A percentile compares a stretch with the other conserved stretches of the same genome.
Evolutionary conservation across 2,329 filamentous ascomycete genomes (phyloP).

Genomic region (Exserohilum turcica): DNA sequence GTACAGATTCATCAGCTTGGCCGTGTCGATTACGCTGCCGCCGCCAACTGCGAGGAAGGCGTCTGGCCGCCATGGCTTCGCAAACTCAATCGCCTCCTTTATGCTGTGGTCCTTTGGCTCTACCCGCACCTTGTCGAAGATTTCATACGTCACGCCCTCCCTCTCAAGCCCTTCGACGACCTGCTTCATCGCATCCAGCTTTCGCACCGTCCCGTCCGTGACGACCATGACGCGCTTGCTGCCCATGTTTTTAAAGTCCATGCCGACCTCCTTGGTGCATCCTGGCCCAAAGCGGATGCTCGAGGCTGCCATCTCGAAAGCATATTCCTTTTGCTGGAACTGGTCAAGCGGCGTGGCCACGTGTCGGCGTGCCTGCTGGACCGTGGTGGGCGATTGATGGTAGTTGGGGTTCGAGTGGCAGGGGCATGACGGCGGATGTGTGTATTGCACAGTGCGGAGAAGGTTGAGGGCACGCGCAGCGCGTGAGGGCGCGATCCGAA

Average conservation of each 20-base stretch:
- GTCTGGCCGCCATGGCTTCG: constrained; percentile 79
- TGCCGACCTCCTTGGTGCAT: constrained; percentile 92
- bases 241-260: constrained; percentile 94
- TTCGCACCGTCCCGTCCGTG: constrained; percentile 81
- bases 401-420: constrained; percentile 91
- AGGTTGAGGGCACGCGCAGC: constrained; percentile 69
- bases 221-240: constrained; percentile 88
- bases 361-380: constrained; percentile 60
- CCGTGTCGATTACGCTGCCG: constrained; percentile 96
- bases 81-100: constrained; percentile 85
- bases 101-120: constrained; percentile 96
- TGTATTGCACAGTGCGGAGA: constrained; percentile 88
- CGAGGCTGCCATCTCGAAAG: constrained; percentile 97
- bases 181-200: constrained; percentile 87
- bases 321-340: constrained; percentile 86
- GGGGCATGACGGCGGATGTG: constrained; percentile 88
- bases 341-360: constrained; percentile 78
- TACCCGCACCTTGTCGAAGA: constrained; percentile 80
- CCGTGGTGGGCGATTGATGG: constrained; percentile 54
- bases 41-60: constrained; percentile 90
- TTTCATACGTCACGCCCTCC: constrained; percentile 78
- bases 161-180: constrained; percentile 77
- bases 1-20: constrained; percentile 98
- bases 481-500: constrained; percentile 49
- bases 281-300: constrained; percentile 93